phyloP scores from a whole-genome alignment of 1,284 basidiomycete species.

The Singerocomus rubriflavus region DNA sequence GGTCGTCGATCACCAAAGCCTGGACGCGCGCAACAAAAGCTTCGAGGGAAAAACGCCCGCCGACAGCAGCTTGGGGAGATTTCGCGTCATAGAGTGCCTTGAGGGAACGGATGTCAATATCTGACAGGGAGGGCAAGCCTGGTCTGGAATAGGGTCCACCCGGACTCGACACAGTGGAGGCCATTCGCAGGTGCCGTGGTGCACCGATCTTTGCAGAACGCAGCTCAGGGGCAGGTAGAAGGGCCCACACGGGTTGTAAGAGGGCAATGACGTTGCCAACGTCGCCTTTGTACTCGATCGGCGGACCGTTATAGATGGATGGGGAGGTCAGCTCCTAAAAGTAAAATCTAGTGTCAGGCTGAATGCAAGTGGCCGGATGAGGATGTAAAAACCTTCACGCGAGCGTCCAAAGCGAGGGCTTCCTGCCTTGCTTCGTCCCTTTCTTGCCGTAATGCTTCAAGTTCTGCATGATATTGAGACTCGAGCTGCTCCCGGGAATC shows the following conservation, averaged over 20 bases:
- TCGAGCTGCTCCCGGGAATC: constrained; percentile 48
- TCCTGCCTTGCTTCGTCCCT: constrained; percentile 53
- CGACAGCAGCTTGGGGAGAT: constrained; percentile 37
- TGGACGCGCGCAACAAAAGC: constrained; percentile 75
- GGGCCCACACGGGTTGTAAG: constrained; percentile 73
- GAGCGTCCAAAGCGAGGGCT: constrained; percentile 40
- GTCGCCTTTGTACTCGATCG: constrained; percentile 49
- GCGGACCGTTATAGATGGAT: constrained; percentile 27
- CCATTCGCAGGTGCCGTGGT: constrained; percentile 46
- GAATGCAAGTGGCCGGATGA: constrained; percentile 2
- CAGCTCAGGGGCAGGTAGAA: constrained; percentile 75
- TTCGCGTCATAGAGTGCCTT: constrained; percentile 64
- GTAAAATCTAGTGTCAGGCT: constrained; percentile 6
- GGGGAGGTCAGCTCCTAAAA: constrained; percentile 24
- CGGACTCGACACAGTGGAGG: constrained; percentile 34
- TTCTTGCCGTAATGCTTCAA: constrained; percentile 55
- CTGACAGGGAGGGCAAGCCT: constrained; percentile 56
- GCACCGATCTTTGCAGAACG: constrained; percentile 63
- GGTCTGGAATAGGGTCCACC: constrained; percentile 31
- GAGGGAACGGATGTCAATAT: constrained; percentile 75
- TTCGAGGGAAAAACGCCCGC: constrained; percentile 58
- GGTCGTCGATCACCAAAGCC: constrained; percentile 77
- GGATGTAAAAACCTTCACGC: constrained; percentile 40
- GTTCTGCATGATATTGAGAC: constrained; percentile 50
- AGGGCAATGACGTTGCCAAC: constrained; percentile 57